Conservation (phyloP, 306 rosid genomes). For the Quercus engelmannii region DNA sequence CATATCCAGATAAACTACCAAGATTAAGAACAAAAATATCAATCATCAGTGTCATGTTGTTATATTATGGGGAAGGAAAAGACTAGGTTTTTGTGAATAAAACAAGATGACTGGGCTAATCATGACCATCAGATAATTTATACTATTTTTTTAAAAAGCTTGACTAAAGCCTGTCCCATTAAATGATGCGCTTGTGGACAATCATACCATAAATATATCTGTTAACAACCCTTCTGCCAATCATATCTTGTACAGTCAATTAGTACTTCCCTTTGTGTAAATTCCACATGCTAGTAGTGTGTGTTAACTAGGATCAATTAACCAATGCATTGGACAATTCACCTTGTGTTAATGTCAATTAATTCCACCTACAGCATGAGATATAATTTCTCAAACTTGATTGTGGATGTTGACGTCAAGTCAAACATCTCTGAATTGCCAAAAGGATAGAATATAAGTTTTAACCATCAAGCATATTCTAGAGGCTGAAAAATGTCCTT, state of each 20-base stretch:
- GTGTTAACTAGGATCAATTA: background rate
- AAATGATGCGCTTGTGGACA: background rate
- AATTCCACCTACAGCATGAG: background rate
- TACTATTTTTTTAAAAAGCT: background rate
- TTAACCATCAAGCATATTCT: background rate
- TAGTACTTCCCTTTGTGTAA: background rate
- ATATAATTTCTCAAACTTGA: background rate
- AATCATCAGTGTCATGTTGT: background rate
- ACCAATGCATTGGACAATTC: background rate
- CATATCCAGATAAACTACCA: background rate
- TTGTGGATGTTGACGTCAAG: background rate
- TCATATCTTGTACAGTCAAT: constrained; percentile 8
- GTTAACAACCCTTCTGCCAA: background rate
- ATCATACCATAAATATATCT: background rate
- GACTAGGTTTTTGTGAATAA: background rate
- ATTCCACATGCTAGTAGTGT: background rate
- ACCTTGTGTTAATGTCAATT: background rate
- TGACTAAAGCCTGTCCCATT: background rate
- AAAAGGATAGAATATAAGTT: background rate
- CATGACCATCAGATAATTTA: background rate
- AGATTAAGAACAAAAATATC: background rate
- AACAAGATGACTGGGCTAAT: background rate
- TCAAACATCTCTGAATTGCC: background rate
- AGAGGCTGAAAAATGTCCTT: background rate
- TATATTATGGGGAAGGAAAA: background rate